Conservation (phyloP, 2,329 filamentous ascomycete species). For the Epichloe glyceriae region DNA sequence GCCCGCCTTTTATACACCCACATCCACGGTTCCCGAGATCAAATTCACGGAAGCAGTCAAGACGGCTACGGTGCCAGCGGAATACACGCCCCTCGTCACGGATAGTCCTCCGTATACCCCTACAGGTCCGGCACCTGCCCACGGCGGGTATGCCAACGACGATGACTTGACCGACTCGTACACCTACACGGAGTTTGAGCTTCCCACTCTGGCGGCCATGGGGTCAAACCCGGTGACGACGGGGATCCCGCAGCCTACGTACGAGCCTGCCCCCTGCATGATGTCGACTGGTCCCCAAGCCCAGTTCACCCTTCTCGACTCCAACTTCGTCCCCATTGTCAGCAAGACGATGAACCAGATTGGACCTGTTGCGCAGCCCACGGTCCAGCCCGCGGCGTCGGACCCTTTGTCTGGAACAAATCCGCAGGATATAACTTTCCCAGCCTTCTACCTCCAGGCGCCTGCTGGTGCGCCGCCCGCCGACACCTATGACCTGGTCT, state of each 20-base stretch:
- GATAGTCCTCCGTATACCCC: neutral
- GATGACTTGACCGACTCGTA: neutral
- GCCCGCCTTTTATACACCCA: neutral
- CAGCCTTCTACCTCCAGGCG: neutral
- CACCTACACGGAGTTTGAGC: neutral
- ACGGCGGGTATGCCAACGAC: neutral
- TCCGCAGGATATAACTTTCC: neutral
- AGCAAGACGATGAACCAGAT: neutral
- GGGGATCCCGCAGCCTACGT: neutral
- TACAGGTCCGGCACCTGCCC: neutral
- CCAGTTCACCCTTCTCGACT: neutral
- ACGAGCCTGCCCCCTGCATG: neutral
- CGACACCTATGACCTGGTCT: neutral
- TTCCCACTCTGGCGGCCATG: neutral
- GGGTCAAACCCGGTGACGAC: neutral
- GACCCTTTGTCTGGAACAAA: neutral
- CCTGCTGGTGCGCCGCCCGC: neutral
- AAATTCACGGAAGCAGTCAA: neutral
- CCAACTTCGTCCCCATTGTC: neutral
- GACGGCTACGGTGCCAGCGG: neutral
- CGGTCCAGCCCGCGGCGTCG: neutral
- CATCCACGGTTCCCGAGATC: neutral
- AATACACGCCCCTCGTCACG: neutral
- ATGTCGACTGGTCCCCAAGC: neutral
- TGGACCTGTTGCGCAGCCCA: neutral